phyloP scores from a whole-genome alignment of 306 rosid genomes.

The Dalbergia oliveri region DNA sequence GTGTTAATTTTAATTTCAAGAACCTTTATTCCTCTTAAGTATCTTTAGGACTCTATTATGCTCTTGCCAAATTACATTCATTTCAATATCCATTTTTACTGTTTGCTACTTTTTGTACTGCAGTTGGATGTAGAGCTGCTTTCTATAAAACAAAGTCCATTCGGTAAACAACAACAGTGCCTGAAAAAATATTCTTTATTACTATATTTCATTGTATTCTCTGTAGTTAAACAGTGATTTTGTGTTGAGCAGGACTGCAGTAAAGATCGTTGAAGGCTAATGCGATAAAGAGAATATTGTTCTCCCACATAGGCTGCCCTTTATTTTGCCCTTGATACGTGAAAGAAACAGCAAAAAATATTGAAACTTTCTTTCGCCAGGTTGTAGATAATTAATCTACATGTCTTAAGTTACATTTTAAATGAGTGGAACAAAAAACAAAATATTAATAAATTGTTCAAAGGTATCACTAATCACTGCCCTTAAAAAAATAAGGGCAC shows the following conservation, averaged over 20 bases:
- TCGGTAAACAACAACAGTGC: conserved; percentile 64
- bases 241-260: conserved; percentile 70
- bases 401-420: too few relatives aligned
- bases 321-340: background rate
- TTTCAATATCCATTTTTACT: conserved; percentile 42
- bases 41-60: background rate
- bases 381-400: too few relatives aligned
- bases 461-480: too few relatives aligned
- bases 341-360: background rate
- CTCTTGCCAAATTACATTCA: conserved; percentile 25
- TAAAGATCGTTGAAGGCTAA: conserved; percentile 90
- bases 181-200: background rate
- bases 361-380: background rate
- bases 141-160: conserved; percentile 91
- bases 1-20: too few relatives aligned
- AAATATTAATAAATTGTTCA: too few relatives aligned
- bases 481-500: too few relatives aligned
- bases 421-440: too few relatives aligned
- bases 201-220: background rate
- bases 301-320: background rate
- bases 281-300: conserved; percentile 12
- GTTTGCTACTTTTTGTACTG: conserved; percentile 45
- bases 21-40: too few relatives aligned
- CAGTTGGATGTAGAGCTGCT: conserved; percentile 91
- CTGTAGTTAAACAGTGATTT: conserved; percentile 41